A percentile compares a stretch with the other conserved stretches of the same genome.
These are phyloP conservation scores for Trapa incisa DNA, from an alignment of 345 rosid species.

Conservation along the genomic window DNA sequence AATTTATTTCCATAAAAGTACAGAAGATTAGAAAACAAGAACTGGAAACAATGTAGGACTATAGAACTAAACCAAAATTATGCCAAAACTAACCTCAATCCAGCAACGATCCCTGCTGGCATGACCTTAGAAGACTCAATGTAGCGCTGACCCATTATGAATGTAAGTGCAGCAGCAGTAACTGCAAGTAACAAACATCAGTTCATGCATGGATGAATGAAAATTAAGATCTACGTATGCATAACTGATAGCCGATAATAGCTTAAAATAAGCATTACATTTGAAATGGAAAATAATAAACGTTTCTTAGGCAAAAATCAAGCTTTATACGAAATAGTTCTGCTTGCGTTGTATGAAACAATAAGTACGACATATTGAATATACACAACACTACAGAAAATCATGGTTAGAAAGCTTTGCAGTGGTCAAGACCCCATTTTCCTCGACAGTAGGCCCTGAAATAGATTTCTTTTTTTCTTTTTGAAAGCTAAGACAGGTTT, in stretches of 20 bases:
- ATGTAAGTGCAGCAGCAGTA: conserved; percentile 53
- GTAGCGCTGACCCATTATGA: conserved; percentile 83
- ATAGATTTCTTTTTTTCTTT: neutral
- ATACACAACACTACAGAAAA: too few relatives aligned
- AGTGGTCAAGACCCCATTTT: neutral
- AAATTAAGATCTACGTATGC: neutral
- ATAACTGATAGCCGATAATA: neutral
- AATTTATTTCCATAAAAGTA: neutral
- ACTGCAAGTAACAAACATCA: conserved; percentile 24
- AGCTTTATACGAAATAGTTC: too few relatives aligned
- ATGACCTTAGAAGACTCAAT: conserved; percentile 69
- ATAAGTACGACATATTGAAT: too few relatives aligned
- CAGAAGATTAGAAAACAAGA: neutral
- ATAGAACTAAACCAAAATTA: conserved; percentile 37
- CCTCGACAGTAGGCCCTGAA: neutral
- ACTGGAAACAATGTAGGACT: neutral
- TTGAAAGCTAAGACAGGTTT: neutral
- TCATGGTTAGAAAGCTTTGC: too few relatives aligned
- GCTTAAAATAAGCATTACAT: neutral
- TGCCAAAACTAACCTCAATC: conserved; percentile 62
- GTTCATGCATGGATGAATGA: neutral
- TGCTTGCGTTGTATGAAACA: too few relatives aligned
- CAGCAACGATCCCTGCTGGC: conserved; percentile 92
- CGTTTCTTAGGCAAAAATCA: too few relatives aligned
- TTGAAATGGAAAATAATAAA: neutral